These are phyloP conservation scores for Entrophospora sp. DNA, from an alignment of 192 early-diverging fungal genomes.

Conservation along the genomic window DNA sequence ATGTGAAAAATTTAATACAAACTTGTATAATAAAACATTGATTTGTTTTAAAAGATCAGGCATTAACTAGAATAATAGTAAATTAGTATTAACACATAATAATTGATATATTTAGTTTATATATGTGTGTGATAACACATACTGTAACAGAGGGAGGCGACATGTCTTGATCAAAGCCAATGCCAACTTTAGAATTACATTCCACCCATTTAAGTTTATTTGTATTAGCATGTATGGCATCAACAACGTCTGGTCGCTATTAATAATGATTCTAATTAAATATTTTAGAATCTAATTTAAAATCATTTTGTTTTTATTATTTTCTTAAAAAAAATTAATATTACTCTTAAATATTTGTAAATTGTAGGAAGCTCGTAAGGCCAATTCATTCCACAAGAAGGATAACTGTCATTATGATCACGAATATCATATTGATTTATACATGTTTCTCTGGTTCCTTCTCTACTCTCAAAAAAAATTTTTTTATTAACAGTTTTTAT, in stretches of 20 bases:
- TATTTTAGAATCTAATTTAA: neutral
- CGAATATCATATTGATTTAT: conserved; percentile 55
- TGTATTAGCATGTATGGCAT: conserved; percentile 44
- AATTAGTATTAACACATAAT: neutral
- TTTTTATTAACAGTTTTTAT: neutral
- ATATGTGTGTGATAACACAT: conserved; percentile 14
- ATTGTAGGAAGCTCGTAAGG: conserved; percentile 40
- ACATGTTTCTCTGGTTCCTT: conserved; percentile 24
- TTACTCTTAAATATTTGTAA: conserved; percentile 42
- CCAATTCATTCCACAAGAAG: conserved; percentile 45
- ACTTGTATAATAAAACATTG: conserved; percentile 56
- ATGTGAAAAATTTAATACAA: neutral
- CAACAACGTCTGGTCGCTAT: conserved; percentile 38
- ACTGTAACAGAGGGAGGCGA: conserved; percentile 52
- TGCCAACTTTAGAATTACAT: conserved; percentile 44
- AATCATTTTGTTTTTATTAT: too few relatives aligned
- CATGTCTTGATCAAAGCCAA: conserved; percentile 34
- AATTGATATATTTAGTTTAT: neutral
- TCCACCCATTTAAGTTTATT: conserved; percentile 47
- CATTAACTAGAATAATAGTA: conserved; percentile 37
- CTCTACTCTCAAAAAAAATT: neutral
- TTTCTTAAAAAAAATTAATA: neutral
- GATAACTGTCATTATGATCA: conserved; percentile 27
- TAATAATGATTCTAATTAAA: neutral
- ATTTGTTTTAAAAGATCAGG: conserved; percentile 50